Evolutionary conservation across 2,329 filamentous ascomycete genomes (phyloP), one percentile per base, ranked within the genome.

Genomic region (Pestalotiopsis sp.): DNA sequence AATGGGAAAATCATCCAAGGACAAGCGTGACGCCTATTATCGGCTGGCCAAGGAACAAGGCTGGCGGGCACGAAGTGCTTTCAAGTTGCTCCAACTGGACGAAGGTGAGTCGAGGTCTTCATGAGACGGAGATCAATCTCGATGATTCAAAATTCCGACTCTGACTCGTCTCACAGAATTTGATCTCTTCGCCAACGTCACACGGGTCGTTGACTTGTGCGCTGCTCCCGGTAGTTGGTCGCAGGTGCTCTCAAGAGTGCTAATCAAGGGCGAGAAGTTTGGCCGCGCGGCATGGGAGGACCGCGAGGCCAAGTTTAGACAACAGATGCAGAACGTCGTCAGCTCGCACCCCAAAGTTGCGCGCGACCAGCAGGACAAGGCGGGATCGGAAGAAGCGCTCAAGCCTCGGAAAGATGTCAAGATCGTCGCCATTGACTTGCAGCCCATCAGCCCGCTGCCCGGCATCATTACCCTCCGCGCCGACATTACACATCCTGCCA

Each of bases 11-110:
- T 97, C 96, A 1, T 98, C 95, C 62, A 99, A 99, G 82, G 96
- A 99, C 79, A 99, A 99, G 83, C 93, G 96, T 66, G 96, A 99
- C 80, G 95, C 95, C 60, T 99, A 99, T 83, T 99, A 99, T 78
- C 90, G 96, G 66, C 92, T 99, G 9, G 96, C 96, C 20, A 99
- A 99, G 83, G 96, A 99, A 81, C 96, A 99, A 85, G 97, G 97
- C 72, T 99, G 96, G 95, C 93, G 96, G 45, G 96, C 96, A 36
- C 89, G 96, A 68, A 97, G 94, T 73, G 96, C 96, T 9, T 99
- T 98, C 85, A 99, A 99, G 82, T 89, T 99, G 27, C 90, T 99
- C 13, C 96, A 99, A 81, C 90, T 99, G 27, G 95, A 99, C 79
- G 94, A 91, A 83, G 89, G 89, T 90, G 41, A 62, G 68, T 68